phyloP scores from a whole-genome alignment of 768 basidiomycete species.

The Russula sp. region DNA sequence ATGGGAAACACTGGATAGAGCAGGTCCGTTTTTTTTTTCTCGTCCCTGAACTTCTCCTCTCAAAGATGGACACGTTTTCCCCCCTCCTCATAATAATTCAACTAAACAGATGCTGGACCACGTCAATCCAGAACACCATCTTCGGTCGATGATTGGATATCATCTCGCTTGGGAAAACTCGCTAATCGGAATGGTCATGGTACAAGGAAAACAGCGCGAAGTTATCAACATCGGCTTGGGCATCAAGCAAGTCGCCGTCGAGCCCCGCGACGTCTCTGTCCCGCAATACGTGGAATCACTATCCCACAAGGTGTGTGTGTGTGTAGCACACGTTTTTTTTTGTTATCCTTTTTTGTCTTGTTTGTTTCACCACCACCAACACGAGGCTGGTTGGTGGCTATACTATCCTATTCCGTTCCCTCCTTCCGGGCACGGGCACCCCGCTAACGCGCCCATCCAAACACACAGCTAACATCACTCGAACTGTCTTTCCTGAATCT shows the following conservation, averaged over 20 bases:
- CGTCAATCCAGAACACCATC: constrained; percentile 47
- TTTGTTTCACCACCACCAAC: neutral
- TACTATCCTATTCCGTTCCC: neutral
- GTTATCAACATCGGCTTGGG: constrained; percentile 84
- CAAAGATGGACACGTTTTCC: neutral
- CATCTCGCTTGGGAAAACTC: constrained; percentile 67
- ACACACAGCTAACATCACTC: constrained; percentile 43
- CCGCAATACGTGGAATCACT: constrained; percentile 67
- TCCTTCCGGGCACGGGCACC: neutral
- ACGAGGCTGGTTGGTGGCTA: too few relatives aligned
- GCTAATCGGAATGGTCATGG: constrained; percentile 81
- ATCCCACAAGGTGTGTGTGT: constrained; percentile 67
- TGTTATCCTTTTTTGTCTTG: too few relatives aligned
- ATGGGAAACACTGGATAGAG: constrained; percentile 81
- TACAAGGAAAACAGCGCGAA: constrained; percentile 68
- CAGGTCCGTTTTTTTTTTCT: constrained; percentile 49
- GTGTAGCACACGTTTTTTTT: constrained; percentile 28
- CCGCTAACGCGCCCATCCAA: constrained; percentile 21
- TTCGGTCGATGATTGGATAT: constrained; percentile 77
- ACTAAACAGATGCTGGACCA: constrained; percentile 48
- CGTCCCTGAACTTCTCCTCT: neutral
- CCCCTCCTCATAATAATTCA: constrained; percentile 37
- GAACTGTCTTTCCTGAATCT: constrained; percentile 55
- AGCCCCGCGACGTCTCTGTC: constrained; percentile 58
- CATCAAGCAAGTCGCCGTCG: constrained; percentile 62